These are phyloP conservation scores for Pichia pseudocactophila DNA, from an alignment of 805 yeast genomes.

Conservation along the genomic window DNA sequence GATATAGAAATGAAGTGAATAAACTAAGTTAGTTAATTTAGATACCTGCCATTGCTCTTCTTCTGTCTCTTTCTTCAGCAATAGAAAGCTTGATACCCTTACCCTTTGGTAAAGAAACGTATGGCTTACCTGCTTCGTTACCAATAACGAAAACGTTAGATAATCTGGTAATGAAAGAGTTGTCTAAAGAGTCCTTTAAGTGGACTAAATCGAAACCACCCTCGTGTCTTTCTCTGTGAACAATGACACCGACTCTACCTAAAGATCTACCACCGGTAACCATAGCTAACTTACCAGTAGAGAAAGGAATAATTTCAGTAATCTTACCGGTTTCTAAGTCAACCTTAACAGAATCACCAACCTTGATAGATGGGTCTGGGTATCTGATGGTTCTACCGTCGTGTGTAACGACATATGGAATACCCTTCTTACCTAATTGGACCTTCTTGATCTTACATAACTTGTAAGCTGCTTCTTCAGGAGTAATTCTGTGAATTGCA, in stretches of 20 bases:
- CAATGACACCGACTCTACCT: conserved; percentile 95
- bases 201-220: conserved; percentile 98
- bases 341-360: conserved; percentile 96
- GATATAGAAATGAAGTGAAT: background rate
- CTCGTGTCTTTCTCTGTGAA: conserved; percentile 95
- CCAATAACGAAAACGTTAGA: conserved; percentile 90
- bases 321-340: conserved; percentile 95
- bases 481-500: conserved; percentile 98
- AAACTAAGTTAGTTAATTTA: conserved; percentile 20
- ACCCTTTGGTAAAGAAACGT: conserved; percentile 95
- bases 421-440: conserved; percentile 96
- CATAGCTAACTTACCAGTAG: conserved; percentile 85
- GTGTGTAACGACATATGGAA: conserved; percentile 98
- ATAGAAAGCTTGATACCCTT: conserved; percentile 95
- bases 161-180: conserved; percentile 92
- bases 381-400: conserved; percentile 99
- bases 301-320: conserved; percentile 81
- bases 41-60: conserved; percentile 74
- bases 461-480: conserved; percentile 97
- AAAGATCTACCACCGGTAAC: conserved; percentile 97
- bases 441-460: conserved; percentile 97
- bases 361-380: conserved; percentile 96
- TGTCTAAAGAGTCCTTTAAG: conserved; percentile 90
- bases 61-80: conserved; percentile 97
- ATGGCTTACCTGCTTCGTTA: conserved; percentile 84